Conservation (phyloP, 768 basidiomycete genomes). For the Leccinellum luteum region DNA sequence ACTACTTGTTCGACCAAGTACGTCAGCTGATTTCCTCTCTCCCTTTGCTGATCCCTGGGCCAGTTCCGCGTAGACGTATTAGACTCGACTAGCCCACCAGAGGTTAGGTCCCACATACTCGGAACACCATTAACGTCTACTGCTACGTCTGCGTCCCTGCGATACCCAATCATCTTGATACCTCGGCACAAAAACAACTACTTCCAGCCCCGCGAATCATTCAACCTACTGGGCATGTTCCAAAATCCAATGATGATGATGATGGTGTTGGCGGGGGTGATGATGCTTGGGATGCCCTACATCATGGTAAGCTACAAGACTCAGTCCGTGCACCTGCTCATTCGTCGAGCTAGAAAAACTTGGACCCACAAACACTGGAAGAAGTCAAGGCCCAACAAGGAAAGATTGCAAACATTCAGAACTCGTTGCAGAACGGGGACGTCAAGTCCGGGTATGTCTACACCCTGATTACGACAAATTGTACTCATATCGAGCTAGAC, state of each 20-base stretch:
- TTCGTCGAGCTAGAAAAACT: conserved; percentile 53
- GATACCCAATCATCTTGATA: conserved; percentile 58
- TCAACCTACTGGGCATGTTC: conserved; percentile 74
- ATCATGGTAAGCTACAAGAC: conserved; percentile 50
- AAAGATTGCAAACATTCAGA: conserved; percentile 53
- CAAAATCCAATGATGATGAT: conserved; percentile 84
- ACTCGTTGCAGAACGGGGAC: conserved; percentile 56
- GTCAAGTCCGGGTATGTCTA: conserved; percentile 52
- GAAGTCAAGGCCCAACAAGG: conserved; percentile 63
- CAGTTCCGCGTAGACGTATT: conserved; percentile 71
- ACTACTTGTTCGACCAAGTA: conserved; percentile 72
- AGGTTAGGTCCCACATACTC: conserved; percentile 61
- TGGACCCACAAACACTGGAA: conserved; percentile 68
- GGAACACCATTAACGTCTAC: conserved; percentile 69
- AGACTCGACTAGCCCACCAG: conserved; percentile 40
- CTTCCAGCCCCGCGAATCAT: conserved; percentile 67
- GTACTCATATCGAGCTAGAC: conserved; percentile 27
- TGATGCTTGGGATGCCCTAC: conserved; percentile 75
- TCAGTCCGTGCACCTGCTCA: conserved; percentile 1
- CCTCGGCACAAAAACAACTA: conserved; percentile 58
- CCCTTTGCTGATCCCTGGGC: background rate
- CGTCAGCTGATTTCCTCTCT: conserved; percentile 3
- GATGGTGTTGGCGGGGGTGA: conserved; percentile 61
- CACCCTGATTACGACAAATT: background rate
- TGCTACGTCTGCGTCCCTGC: conserved; percentile 49